A percentile compares a stretch with the other conserved stretches of the same genome.
phyloP scores from a whole-genome alignment of 2,329 filamentous ascomycete species.

The Orbilia oligospora region DNA sequence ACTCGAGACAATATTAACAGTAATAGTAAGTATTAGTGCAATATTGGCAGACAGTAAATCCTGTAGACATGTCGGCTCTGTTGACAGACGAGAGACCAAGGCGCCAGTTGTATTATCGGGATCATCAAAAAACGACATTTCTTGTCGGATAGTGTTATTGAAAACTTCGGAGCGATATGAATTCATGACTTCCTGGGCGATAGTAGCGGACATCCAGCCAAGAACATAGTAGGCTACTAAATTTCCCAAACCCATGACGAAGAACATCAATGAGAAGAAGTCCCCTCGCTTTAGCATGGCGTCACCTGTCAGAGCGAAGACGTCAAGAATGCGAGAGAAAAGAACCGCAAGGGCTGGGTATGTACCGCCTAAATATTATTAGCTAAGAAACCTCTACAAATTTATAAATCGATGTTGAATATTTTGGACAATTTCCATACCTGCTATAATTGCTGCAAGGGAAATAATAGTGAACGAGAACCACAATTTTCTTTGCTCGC shows the following conservation, averaged over 20 bases:
- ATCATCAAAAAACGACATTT: slow-evolving; percentile 65
- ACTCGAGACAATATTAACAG: slow-evolving; percentile 69
- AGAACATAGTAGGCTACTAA: slow-evolving; percentile 73
- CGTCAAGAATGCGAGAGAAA: slow-evolving; percentile 71
- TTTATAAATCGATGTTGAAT: neutral
- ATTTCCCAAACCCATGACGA: slow-evolving; percentile 72
- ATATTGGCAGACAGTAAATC: slow-evolving; percentile 71
- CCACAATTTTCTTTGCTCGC: slow-evolving; percentile 72
- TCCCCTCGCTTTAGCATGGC: slow-evolving; percentile 68
- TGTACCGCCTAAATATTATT: slow-evolving; percentile 65
- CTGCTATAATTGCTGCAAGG: slow-evolving; percentile 63
- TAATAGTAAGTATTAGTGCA: slow-evolving; percentile 69
- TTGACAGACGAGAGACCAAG: slow-evolving; percentile 65
- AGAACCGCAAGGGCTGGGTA: slow-evolving; percentile 72
- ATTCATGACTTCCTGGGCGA: slow-evolving; percentile 41
- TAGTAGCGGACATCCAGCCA: slow-evolving; percentile 62
- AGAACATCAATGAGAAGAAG: slow-evolving; percentile 78
- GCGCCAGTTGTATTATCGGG: slow-evolving; percentile 65
- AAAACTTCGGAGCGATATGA: slow-evolving; percentile 65
- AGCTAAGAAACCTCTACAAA: neutral
- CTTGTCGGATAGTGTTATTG: slow-evolving; percentile 71
- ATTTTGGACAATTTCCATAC: neutral
- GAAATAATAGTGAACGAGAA: slow-evolving; percentile 71
- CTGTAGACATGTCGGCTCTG: slow-evolving; percentile 69
- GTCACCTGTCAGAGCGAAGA: slow-evolving; percentile 68